phyloP scores from a whole-genome alignment of 192 early-diverging fungal species.

The Coemansia sp. region DNA sequence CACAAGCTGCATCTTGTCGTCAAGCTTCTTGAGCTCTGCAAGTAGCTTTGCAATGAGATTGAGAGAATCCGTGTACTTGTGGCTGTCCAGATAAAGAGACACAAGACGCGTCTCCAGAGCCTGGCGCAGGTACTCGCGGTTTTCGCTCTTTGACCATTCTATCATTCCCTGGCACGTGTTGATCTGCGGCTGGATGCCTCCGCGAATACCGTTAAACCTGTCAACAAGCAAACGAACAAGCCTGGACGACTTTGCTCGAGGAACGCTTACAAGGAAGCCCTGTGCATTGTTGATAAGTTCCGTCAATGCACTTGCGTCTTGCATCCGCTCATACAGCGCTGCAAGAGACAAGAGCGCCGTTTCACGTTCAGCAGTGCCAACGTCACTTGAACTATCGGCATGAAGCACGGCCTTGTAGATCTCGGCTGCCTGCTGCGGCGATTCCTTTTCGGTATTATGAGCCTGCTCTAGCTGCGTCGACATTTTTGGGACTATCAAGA shows the following conservation, averaged over 20 bases:
- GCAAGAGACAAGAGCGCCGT: conserved; percentile 43
- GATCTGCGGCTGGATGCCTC: conserved; percentile 87
- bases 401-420: conserved; percentile 45
- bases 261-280: conserved; percentile 74
- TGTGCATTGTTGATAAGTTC: conserved; percentile 79
- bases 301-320: conserved; percentile 74
- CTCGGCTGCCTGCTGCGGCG: conserved; percentile 46
- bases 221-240: conserved; percentile 66
- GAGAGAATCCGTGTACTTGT: conserved; percentile 92
- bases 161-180: conserved; percentile 92
- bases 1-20: conserved; percentile 97
- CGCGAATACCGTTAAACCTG: conserved; percentile 85
- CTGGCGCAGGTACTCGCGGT: conserved; percentile 94
- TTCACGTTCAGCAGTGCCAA: conserved; percentile 25
- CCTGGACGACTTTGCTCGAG: conserved; percentile 97
- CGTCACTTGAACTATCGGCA: conserved; percentile 21
- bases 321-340: conserved; percentile 46
- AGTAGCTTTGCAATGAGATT: conserved; percentile 78
- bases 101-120: conserved; percentile 91
- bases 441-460: conserved; percentile 27
- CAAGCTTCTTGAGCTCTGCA: conserved; percentile 96
- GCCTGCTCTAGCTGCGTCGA: conserved; percentile 38
- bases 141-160: conserved; percentile 88
- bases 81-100: conserved; percentile 89
- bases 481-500: conserved; percentile 15